Percentiles rank a stretch among this genome's conserved stretches.
phyloP scores from a whole-genome alignment of 2,329 filamentous ascomycete genomes.

The Aspergillus novoparasiticus region DNA sequence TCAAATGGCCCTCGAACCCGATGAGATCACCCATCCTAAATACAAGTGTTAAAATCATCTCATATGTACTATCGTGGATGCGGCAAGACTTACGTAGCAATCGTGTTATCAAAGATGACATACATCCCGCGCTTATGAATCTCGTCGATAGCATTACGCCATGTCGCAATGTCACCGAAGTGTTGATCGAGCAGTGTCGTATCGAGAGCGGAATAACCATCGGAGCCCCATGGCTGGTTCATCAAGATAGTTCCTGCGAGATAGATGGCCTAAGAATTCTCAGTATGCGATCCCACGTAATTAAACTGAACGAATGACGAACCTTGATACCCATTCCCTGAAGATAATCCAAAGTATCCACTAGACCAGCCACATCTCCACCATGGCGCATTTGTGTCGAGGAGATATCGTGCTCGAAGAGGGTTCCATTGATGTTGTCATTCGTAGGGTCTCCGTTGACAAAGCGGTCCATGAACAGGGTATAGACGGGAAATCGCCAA shows the following conservation, averaged over 20 bases:
- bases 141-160: constrained; percentile 60
- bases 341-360: constrained; percentile 65
- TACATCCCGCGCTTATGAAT: constrained; percentile 66
- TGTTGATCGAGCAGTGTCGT: constrained; percentile 66
- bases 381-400: constrained; percentile 66
- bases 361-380: constrained; percentile 60
- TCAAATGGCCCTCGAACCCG: constrained; percentile 63
- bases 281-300: neutral
- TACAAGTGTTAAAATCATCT: neutral
- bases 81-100: constrained; percentile 56
- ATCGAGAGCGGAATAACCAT: constrained; percentile 63
- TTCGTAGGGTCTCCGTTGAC: constrained; percentile 67
- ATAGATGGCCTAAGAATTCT: constrained; percentile 55
- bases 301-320: constrained; percentile 1
- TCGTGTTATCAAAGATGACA: constrained; percentile 67
- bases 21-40: constrained; percentile 60
- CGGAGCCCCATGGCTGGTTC: constrained; percentile 65
- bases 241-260: constrained; percentile 65
- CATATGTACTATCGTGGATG: too few relatives aligned
- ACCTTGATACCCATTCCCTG: constrained; percentile 67
- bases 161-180: constrained; percentile 61
- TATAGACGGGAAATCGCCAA: constrained; percentile 69
- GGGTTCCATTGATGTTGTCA: constrained; percentile 63
- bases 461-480: constrained; percentile 64
- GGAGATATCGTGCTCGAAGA: constrained; percentile 62